Base-by-base conservation (phyloP, 179 eudicot species). In the Silene vulgaris region DNA sequence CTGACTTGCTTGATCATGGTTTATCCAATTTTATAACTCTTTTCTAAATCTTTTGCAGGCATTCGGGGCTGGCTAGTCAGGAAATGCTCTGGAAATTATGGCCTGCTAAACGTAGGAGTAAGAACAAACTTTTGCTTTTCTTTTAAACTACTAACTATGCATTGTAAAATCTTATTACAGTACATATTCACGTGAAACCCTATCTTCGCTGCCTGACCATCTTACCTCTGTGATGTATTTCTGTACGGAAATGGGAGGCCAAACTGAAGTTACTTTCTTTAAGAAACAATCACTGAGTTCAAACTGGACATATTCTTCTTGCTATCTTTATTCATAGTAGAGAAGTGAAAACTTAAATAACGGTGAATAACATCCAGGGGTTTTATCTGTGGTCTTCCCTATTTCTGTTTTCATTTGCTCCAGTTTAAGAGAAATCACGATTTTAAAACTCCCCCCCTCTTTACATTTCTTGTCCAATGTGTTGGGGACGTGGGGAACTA, bases 21-120 rank as follows among this genome's bases (percentile, higher is more conserved):
- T 9, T 61, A 70, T 60, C 43, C 8, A 37, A 23, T 12, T 76
- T 20, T 17, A 4, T 59, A 8, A 59, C 54, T 52, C 17, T 16
- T 43, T 79, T 63, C 73, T 32, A 30, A 56, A 63, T 59, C 14
- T 19, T 52, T 48, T 76, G 78, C 87, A 95, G 99, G 81, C 74
- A 82, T 90, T 75, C 96, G 99, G 64, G 99, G 97, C 70, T 95
- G 95, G 91, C 82, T 92, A 65, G 97, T 95, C 69, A 86, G 99
- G 79, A 90, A 91, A 82, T 95, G 97, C 87, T 92, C 97, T n/a
- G 95, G 97, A 71, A 96, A 90, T 61, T 82, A 89, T 76, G 97
- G 87, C 54, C 71, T 92, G 79, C 84, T 90, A 20, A 91, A 89
- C 70, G 82, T 83, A 67, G 97, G 92, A 43, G 81, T 82, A 78